Base-by-base conservation (phyloP, 441 rosid genomes). In the Gossypium davidsonii region DNA sequence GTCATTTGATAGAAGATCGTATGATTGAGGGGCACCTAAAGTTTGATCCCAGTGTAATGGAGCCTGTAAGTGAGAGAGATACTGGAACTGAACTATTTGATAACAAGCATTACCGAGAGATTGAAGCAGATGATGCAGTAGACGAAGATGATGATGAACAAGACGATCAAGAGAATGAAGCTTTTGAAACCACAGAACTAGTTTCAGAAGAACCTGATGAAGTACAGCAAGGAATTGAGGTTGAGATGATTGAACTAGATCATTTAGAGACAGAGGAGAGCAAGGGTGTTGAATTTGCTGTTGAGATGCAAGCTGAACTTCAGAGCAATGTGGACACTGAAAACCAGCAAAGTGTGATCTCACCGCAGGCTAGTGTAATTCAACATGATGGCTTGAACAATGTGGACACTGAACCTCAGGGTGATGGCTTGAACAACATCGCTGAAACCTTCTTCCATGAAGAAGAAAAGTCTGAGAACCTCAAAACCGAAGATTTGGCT, bases 1-100 rank as follows among this genome's bases (percentile, higher is more conserved):
- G 90, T 42, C 72, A 51, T 73, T 64, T 83, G 79, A 74, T 83
- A 0, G 88, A 88, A 67, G 81, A 80, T 42, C 28, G 69, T 28
- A 67, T 73, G 61, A 70, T 71, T 74, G 86, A 81, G 73, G 28
- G 79, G 44, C 26, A 71, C 53, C 51, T 67, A 51, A 56, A 56
- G 46, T 70, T 83, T 70, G 85, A 51, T 64, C 56, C 70, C 20
- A 67, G 11, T 57, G 71, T 77, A 61, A 14, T 70, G 71, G 76
- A 59, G 79, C 73, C 65, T 7, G 39, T 12, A 5, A 44, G 20
- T 52, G 65, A 59, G 57, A 51, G 6, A 55, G 80, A 68, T 51
- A 31, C 34, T n/a, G 70, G 48, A 46, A 5, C 15, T 72, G 34
- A 67, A 39, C 52, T 42, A 70, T 12, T 49, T 10, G 73, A 73